Conservation (phyloP, 345 rosid genomes). For the Angophora floribunda region DNA sequence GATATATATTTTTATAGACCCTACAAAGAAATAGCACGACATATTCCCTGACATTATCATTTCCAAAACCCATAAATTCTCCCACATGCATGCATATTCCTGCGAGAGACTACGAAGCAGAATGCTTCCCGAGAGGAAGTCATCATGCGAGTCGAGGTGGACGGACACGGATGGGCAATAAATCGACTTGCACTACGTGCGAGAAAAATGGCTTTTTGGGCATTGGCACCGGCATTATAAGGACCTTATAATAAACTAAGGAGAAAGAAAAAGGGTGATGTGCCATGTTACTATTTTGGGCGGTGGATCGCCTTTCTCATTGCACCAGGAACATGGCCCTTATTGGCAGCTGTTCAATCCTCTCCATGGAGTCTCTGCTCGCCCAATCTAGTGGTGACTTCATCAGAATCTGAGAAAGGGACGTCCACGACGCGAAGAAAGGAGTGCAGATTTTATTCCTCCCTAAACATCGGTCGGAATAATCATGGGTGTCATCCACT, state of each 20-base stretch:
- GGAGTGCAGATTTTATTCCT: not conserved
- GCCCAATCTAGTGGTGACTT: not conserved
- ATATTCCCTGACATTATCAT: not conserved
- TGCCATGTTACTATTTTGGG: not conserved
- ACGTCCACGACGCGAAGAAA: not conserved
- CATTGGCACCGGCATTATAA: not conserved
- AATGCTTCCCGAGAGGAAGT: not conserved
- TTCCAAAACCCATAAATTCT: not conserved
- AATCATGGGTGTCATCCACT: not conserved
- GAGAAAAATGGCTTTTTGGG: not conserved
- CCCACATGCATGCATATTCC: not conserved
- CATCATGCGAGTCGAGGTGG: not conserved
- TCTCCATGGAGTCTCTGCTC: not conserved
- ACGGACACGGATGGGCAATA: not conserved
- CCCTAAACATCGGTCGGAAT: not conserved
- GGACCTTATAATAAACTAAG: not conserved
- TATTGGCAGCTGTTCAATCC: not conserved
- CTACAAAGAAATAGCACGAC: not conserved
- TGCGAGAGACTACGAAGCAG: not conserved
- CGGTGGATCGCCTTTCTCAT: not conserved
- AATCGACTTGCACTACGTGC: not conserved
- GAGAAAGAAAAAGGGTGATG: not conserved
- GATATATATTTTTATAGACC: not conserved
- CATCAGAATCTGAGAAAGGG: not conserved
- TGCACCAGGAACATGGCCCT: not conserved